A percentile compares a stretch with the other conserved stretches of the same genome.
phyloP scores from a whole-genome alignment of 1,139 yeast genomes.

The Geotrichum siamense region DNA sequence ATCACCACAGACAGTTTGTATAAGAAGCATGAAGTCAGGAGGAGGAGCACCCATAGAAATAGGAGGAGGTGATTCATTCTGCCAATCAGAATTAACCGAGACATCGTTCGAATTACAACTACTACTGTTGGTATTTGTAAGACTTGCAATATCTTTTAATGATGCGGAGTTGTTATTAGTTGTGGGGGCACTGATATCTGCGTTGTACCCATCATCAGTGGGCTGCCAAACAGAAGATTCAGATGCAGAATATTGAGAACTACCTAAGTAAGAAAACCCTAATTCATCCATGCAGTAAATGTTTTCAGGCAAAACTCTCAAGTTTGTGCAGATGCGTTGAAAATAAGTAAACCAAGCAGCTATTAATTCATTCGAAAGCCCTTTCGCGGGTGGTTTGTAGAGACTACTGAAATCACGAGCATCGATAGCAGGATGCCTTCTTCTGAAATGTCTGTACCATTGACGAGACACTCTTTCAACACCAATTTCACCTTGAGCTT shows the following conservation, averaged over 20 bases:
- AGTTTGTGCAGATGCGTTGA: conserved; percentile 11
- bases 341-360: conserved; percentile 15
- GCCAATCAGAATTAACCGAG: neutral
- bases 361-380: conserved; percentile 6
- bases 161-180: neutral
- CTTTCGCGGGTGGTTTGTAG: conserved; percentile 11
- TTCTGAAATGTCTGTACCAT: conserved; percentile 19
- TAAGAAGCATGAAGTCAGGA: conserved; percentile 6
- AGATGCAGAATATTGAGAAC: neutral
- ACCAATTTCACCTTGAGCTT: conserved; percentile 18
- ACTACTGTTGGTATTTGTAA: conserved; percentile 5
- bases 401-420: conserved; percentile 16
- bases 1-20: conserved; percentile 15
- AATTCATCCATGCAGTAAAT: conserved; percentile 17
- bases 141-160: conserved; percentile 1
- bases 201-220: conserved; percentile 2
- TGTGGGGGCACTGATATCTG: conserved; percentile 3
- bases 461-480: conserved; percentile 18
- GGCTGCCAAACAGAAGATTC: neutral
- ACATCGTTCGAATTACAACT: conserved; percentile 4
- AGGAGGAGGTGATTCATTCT: conserved; percentile 10
- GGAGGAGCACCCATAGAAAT: conserved; percentile 13
- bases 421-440: conserved; percentile 18
- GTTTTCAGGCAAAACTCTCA: conserved; percentile 13
- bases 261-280: conserved; percentile 10